A percentile compares a stretch with the other conserved stretches of the same genome.
These are phyloP conservation scores for Pyricularia pennisetigena DNA, from an alignment of 2,329 filamentous ascomycete genomes.

Conservation along the genomic window DNA sequence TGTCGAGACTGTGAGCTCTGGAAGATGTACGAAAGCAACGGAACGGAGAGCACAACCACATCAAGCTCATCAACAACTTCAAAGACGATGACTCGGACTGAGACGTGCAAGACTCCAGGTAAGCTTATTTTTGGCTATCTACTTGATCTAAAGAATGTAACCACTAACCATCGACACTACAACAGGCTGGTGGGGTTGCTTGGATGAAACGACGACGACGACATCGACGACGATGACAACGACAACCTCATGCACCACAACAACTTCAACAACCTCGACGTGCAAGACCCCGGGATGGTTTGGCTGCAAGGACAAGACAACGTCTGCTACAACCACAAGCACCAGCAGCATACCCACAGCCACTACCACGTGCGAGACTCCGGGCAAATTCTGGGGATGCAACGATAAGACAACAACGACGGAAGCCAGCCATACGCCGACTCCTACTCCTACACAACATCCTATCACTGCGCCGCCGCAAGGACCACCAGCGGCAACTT, in stretches of 20 bases:
- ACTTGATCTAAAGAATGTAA: background rate
- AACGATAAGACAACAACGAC: conserved; percentile 8
- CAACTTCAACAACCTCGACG: conserved; percentile 42
- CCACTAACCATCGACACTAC: conserved; percentile 21
- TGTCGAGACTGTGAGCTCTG: conserved; percentile 87
- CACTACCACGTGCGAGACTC: conserved; percentile 14
- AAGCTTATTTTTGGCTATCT: background rate
- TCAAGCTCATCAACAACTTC: conserved; percentile 47
- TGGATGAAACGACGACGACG: conserved; percentile 52
- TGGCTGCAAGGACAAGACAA: conserved; percentile 48
- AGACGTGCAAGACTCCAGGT: conserved; percentile 73
- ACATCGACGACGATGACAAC: conserved; percentile 30
- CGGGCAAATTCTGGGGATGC: conserved; percentile 15
- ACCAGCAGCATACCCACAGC: conserved; percentile 13
- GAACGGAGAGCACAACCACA: conserved; percentile 64
- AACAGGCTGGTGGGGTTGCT: conserved; percentile 69
- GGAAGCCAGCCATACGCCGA: conserved; percentile 6
- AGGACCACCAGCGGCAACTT: conserved; percentile 14
- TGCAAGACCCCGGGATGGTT: conserved; percentile 58
- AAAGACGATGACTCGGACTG: conserved; percentile 61
- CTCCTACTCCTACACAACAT: conserved; percentile 12
- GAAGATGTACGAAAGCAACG: conserved; percentile 93
- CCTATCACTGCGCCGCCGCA: conserved; percentile 21
- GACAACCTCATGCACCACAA: conserved; percentile 29
- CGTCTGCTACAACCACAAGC: conserved; percentile 15